phyloP scores from a whole-genome alignment of 2,329 filamentous ascomycete genomes.

The Hymenoscyphus fructigenus region DNA sequence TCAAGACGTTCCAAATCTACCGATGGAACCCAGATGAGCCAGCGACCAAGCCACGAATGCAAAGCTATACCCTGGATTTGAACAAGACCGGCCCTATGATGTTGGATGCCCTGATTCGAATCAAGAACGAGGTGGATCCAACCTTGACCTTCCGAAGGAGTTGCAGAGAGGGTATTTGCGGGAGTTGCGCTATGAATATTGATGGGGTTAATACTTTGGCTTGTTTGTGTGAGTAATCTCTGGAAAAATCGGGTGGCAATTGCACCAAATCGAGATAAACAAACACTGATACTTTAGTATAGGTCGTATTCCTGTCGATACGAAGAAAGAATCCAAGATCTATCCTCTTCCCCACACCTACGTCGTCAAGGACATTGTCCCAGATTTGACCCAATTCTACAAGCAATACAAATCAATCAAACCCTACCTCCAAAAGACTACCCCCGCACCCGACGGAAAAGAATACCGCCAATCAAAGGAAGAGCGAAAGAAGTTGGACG shows the following conservation, averaged over 20 bases:
- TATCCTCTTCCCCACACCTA: slow-evolving; percentile 98
- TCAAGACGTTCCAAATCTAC: slow-evolving; percentile 98
- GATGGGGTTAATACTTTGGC: slow-evolving; percentile 97
- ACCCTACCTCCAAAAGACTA: slow-evolving; percentile 93
- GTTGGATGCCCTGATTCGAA: slow-evolving; percentile 91
- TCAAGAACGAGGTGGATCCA: slow-evolving; percentile 98
- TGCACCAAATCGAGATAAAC: background rate
- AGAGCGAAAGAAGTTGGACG: slow-evolving; percentile 91
- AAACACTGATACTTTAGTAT: slow-evolving; percentile 34
- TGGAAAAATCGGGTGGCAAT: background rate
- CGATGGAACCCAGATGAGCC: slow-evolving; percentile 96
- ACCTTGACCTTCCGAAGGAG: slow-evolving; percentile 94
- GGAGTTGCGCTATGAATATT: slow-evolving; percentile 99
- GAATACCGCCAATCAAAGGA: slow-evolving; percentile 89
- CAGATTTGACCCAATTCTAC: slow-evolving; percentile 98
- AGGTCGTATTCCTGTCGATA: slow-evolving; percentile 93
- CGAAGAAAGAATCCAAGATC: slow-evolving; percentile 79
- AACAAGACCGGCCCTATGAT: slow-evolving; percentile 99
- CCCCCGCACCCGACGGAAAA: slow-evolving; percentile 79
- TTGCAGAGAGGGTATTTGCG: slow-evolving; percentile 97
- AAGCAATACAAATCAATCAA: slow-evolving; percentile 99
- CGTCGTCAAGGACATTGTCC: slow-evolving; percentile 98
- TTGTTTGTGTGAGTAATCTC: slow-evolving; percentile 77
- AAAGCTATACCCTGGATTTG: slow-evolving; percentile 89
- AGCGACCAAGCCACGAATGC: slow-evolving; percentile 90